These are phyloP conservation scores for Scedosporium minutisporum DNA, from an alignment of 2,329 filamentous ascomycete genomes.

Conservation along the genomic window DNA sequence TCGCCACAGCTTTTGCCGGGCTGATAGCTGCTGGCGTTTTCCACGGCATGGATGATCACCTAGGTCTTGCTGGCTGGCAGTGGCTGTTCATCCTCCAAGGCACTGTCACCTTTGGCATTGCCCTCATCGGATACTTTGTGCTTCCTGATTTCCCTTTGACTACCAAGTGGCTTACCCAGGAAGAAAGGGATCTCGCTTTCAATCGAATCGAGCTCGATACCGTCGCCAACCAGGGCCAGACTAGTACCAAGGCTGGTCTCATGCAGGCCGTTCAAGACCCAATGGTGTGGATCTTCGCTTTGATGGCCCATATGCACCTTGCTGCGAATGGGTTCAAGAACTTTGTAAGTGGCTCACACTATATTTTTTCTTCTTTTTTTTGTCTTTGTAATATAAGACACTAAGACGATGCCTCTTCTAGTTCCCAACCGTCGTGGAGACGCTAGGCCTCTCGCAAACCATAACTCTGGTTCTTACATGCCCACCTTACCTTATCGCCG, in stretches of 20 bases:
- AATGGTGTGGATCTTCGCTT: constrained; percentile 34
- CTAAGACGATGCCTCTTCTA: too few species aligned
- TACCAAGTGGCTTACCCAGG: constrained; percentile 32
- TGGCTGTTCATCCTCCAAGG: constrained; percentile 65
- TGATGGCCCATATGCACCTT: constrained; percentile 41
- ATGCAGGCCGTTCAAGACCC: constrained; percentile 29
- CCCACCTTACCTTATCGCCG: constrained; percentile 41
- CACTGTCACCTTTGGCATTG: constrained; percentile 26
- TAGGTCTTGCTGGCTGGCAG: constrained; percentile 51
- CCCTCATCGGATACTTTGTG: constrained; percentile 20
- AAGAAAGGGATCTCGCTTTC: constrained; percentile 34
- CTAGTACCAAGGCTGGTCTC: constrained; percentile 15
- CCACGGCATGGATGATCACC: constrained; percentile 42
- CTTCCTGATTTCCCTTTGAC: constrained; percentile 36
- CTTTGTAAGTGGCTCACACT: constrained; percentile 16
- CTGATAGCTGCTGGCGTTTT: constrained; percentile 56
- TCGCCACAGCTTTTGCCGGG: constrained; percentile 60
- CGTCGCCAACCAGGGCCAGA: constrained; percentile 14
- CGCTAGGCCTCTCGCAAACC: constrained; percentile 37
- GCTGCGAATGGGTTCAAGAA: constrained; percentile 35
- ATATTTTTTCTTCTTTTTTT: neutral
- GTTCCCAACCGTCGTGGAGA: constrained; percentile 30
- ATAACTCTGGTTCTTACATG: constrained; percentile 42
- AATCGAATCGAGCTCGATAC: constrained; percentile 33
- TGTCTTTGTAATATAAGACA: neutral